Conservation (phyloP, 1,284 basidiomycete species). For the Naganishia cerealis region DNA sequence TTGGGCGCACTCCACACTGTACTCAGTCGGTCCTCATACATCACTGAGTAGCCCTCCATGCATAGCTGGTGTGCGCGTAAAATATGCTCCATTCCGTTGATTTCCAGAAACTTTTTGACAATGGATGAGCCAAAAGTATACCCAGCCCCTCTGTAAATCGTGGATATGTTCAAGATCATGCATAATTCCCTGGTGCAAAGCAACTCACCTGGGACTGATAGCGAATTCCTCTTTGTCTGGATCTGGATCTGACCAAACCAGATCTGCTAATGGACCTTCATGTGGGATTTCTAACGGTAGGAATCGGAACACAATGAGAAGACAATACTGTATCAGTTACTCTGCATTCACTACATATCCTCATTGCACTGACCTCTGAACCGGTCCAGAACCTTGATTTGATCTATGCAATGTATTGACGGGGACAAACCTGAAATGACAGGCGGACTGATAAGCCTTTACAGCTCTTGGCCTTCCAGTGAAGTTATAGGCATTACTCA, state of each 20-base stretch:
- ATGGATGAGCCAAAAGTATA: conserved; percentile 98
- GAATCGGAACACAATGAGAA: background rate
- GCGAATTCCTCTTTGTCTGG: conserved; percentile 99
- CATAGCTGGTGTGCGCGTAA: conserved; percentile 97
- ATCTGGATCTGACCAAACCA: conserved; percentile 99
- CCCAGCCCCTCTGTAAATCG: conserved; percentile 76
- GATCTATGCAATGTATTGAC: conserved; percentile 97
- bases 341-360: background rate
- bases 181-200: no score
- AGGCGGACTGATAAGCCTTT: background rate
- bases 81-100: conserved; percentile 96
- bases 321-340: background rate
- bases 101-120: conserved; percentile 93
- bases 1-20: conserved; percentile 93
- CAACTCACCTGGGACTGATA: conserved; percentile 85
- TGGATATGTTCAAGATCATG: background rate
- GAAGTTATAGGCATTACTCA: conserved; percentile 47
- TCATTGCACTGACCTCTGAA: conserved; percentile 72
- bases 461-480: conserved; percentile 12
- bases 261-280: conserved; percentile 99
- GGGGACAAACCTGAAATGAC: conserved; percentile 75
- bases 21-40: conserved; percentile 91
- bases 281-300: conserved; percentile 83
- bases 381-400: conserved; percentile 98
- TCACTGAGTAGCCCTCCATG: conserved; percentile 95